These are phyloP conservation scores for Diaporthe citri DNA, from an alignment of 2,329 filamentous ascomycete genomes.

Conservation along the genomic window DNA sequence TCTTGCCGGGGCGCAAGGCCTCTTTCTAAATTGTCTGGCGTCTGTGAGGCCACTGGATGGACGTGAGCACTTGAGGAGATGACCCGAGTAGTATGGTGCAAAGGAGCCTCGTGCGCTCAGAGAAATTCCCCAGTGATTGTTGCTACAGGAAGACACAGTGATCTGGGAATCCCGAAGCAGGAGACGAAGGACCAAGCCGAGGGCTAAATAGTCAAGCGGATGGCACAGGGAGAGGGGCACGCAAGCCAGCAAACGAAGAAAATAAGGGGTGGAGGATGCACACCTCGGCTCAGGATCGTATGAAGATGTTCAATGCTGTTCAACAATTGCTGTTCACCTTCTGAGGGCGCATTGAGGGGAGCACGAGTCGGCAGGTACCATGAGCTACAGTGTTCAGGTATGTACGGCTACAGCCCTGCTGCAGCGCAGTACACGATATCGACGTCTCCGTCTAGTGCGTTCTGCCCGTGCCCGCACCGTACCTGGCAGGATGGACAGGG, in stretches of 20 bases:
- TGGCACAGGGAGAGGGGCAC: not conserved
- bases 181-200: not conserved
- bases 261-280: not conserved
- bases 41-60: not conserved
- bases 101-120: not conserved
- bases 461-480: not conserved
- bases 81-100: not conserved
- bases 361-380: constrained; percentile 13
- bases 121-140: not conserved
- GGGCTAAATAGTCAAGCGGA: constrained; percentile 19
- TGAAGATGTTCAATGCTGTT: not conserved
- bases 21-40: too few relatives aligned
- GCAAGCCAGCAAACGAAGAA: not conserved
- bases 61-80: not conserved
- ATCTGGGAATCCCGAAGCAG: not conserved
- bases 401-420: not conserved
- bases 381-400: not conserved
- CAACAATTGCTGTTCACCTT: not conserved
- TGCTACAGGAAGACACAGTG: not conserved
- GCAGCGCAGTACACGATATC: constrained; percentile 19
- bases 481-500: constrained; percentile 11
- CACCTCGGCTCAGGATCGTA: not conserved
- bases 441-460: constrained; percentile 7
- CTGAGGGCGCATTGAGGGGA: not conserved
- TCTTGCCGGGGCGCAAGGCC: not conserved